A percentile compares a stretch with the other conserved stretches of the same genome.
Evolutionary conservation across 352 stramenopile genomes (phyloP).

Genomic region (Phytophthora ramorum): DNA sequence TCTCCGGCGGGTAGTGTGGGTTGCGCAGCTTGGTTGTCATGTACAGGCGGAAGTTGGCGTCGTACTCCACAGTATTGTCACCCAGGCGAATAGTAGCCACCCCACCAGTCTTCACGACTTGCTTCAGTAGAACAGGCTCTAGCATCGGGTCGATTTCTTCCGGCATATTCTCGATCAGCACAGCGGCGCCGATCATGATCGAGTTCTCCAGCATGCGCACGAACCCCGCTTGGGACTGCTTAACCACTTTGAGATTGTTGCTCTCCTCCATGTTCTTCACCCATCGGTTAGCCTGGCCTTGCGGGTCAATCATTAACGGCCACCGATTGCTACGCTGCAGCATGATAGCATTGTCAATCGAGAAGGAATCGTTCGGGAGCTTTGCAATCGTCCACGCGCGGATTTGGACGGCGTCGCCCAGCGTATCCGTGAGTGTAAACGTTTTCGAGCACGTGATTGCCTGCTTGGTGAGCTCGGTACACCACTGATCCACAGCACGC

Average conservation of each 20-base stretch:
- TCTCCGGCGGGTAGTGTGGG: constrained; percentile 94
- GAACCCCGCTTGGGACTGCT: constrained; percentile 94
- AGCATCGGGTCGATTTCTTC: constrained; percentile 95
- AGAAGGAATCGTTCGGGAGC: constrained; percentile 95
- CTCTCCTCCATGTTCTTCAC: constrained; percentile 95
- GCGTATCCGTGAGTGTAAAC: constrained; percentile 85
- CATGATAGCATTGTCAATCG: constrained; percentile 97
- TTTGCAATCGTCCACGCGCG: constrained; percentile 95
- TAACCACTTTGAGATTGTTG: constrained; percentile 93
- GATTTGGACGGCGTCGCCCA: constrained; percentile 94
- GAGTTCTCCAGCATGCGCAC: constrained; percentile 96
- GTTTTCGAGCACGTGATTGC: constrained; percentile 83
- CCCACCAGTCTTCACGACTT: constrained; percentile 91
- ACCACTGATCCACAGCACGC: constrained; percentile 89
- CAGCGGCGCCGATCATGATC: constrained; percentile 93
- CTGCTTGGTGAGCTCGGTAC: constrained; percentile 58
- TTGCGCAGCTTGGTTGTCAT: constrained; percentile 96
- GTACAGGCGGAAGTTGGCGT: constrained; percentile 93
- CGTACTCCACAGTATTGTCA: constrained; percentile 95
- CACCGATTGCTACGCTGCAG: constrained; percentile 91
- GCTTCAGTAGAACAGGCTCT: constrained; percentile 94
- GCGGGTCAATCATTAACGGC: constrained; percentile 97
- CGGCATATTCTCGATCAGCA: constrained; percentile 95
- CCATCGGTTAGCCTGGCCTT: constrained; percentile 96
- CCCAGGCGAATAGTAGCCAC: constrained; percentile 92